Evolutionary conservation across 345 rosid genomes (phyloP), one percentile per base, ranked within the genome.

Genomic region (Erysimum cheiranthoides): DNA sequence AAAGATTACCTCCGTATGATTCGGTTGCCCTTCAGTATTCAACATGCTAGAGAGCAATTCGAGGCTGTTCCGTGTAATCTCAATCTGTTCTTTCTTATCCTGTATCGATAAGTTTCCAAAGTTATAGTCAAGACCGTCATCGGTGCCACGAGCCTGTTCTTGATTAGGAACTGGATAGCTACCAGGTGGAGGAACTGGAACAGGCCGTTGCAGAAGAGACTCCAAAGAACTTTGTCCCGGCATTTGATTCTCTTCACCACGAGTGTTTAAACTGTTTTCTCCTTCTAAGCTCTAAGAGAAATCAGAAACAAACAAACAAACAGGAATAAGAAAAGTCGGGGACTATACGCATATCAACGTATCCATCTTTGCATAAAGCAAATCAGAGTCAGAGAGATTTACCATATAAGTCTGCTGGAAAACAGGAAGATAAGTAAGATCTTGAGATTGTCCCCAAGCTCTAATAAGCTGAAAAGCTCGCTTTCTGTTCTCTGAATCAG

Each of bases 371-470:
- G 8, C n/a, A 18, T 49, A 16, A 35, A 54, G 59, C 31, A 47
- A 56, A 34, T 51, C 18, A 72, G 21, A 45, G 42, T 6, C 39
- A 59, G 4, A 25, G 28, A 54, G 9, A 51, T 45, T 70, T 64
- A 90, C 96, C 87, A 81, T 67, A 77, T 86, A 88, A 50, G 98
- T 90, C 81, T 89, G 93, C 3, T 78, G 86, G 79, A 87, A 93
- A 57, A 93, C 88, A 5, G 98, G 93, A 76, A 93, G 83, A 82
- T 90, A 87, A 25, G 87, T 82, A 34, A 90, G 96, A 81, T 89
- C 89, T 72, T 80, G 83, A 0, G 96, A 89, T 75, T 80, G 85
- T 36, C 98, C 96, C 95, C 98, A 90, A 71, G 89, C 94, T 38
- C 86, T 76, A 77, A 93, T 84, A 86, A 90, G 75, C 82, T 90